Evolutionary conservation across 2,329 filamentous ascomycete species (phyloP), one percentile per base, ranked within the genome.

Genomic region (Fusarium abutilonis): DNA sequence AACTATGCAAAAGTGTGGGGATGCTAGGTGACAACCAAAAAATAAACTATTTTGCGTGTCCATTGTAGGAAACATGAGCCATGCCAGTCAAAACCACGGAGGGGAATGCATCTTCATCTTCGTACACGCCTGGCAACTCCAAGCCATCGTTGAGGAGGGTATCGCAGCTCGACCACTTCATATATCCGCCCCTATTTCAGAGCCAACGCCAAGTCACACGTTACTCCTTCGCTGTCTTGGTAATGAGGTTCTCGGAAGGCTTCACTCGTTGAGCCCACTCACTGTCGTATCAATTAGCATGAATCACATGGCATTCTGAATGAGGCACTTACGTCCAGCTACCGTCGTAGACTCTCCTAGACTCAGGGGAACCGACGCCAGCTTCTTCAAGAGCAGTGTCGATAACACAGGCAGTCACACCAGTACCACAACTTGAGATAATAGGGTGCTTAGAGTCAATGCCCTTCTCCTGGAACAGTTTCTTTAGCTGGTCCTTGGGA

Each of bases 381-480:
- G 93, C 92, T 75, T 92, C 88, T 28, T 86, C 86, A 50, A 99
- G 78, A 2, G 93, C 95, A 34, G 93, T 89, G 73, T 99, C 95
- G 38, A 99, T 86, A 39, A 97, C 86, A 15, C 91, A 92, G 8
- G 95, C 95, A 10, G 93, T 98, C 47, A 99, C 94, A 31, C 95
- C 95, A 7, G 93, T 97, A 11, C 95, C 95, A 70, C 95, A 99
- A 70, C 86, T 94, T 45, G 87, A 90, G 69, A 98, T 89, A 66
- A 97, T 91, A 4, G 93, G 90, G 74, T 89, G 92, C 26, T 82
- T 81, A 0, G 90, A 86, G 72, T 97, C 89, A 9, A 99, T 79
- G 1, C 92, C 89, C 73, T 90, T 94, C n/a, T 83, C 80, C 74
- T 90, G 81, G 71, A 99, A 95, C 14, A 98, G 73, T 71, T 89